Percentiles rank a stretch among this genome's conserved stretches.
Conservation (phyloP, 352 stramenopile species). For the Phytophthora sansomeana region DNA sequence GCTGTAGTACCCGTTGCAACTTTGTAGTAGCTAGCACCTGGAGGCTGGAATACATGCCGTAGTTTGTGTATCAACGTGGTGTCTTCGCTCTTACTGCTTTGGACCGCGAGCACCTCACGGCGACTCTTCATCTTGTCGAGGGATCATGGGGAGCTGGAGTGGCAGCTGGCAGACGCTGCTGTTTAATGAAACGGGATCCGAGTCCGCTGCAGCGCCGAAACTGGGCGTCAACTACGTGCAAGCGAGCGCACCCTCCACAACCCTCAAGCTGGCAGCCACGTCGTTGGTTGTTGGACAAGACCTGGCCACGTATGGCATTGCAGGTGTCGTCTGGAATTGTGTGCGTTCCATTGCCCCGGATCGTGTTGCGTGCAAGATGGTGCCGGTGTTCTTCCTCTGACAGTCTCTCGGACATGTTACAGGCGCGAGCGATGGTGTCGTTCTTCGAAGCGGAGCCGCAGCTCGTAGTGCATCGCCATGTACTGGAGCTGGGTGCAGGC, state of each 20-base stretch:
- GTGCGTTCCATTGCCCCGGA: constrained; percentile 37
- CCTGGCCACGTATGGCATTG: constrained; percentile 56
- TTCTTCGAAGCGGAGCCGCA: constrained; percentile 47
- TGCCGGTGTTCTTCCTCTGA: constrained; percentile 17
- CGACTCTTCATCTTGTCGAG: constrained; percentile 26
- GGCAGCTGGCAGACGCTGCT: constrained; percentile 50
- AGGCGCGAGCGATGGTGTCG: constrained; percentile 56
- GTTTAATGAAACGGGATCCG: constrained; percentile 20
- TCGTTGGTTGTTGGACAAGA: constrained; percentile 54
- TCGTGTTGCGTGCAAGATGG: constrained; percentile 1
- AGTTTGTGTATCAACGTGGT: constrained; percentile 28
- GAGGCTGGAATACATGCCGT: constrained; percentile 30
- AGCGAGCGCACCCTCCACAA: constrained; percentile 53
- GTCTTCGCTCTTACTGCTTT: background rate
- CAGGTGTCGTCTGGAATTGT: constrained; percentile 81
- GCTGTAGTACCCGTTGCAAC: constrained; percentile 1
- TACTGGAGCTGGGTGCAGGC: constrained; percentile 68
- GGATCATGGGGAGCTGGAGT: constrained; percentile 20
- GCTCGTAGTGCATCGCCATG: constrained; percentile 36
- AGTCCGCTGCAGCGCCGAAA: constrained; percentile 12
- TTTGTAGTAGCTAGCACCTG: constrained; percentile 28
- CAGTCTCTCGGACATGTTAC: constrained; percentile 15
- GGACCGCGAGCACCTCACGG: background rate
- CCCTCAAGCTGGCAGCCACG: constrained; percentile 22
- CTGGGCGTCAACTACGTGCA: constrained; percentile 70